Evolutionary conservation across 2,329 filamentous ascomycete species (phyloP), one percentile per base, ranked within the genome.

Genomic region (Orbilia blumenaviensis): DNA sequence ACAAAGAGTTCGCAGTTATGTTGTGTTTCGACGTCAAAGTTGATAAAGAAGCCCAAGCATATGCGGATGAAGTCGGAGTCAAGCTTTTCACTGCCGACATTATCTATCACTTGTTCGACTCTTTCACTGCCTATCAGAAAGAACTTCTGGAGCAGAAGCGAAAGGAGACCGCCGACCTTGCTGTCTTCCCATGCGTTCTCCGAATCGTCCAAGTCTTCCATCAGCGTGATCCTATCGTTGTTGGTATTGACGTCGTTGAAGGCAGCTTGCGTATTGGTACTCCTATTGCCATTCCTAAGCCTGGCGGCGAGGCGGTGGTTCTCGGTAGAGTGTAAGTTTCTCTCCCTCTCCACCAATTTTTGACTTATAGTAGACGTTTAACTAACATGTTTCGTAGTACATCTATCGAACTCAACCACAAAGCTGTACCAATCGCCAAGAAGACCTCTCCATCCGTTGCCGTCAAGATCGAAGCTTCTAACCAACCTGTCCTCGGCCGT

Each of bases 11-110:
- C 42, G 95, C 95, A n/a, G 92, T 98, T 82, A 99, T 99, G 95
- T 89, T 99, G 60, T 98, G 95, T 83, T 99, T 99, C 87, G 96
- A 99, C 83, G 95, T 99, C 84, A 98, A 97, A 86, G 92, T 99
- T 14, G 95, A 99, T 85, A 98, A 97, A 84, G 95, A 99, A 82
- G 95, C 95, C 0, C 89, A 91, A 79, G 87, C 88, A 8, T 96
- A 98, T 81, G 95, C 95, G 9, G 93, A 97, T 16, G 93, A 98
- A 69, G 90, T 96, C 78, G 93, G 93, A 61, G 92, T 99, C 85
- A 98, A 96, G 86, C 92, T 99, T 81, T 99, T 99, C 86, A 96
- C 93, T 2, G 95, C 96, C 1, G 94, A 99, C 83, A 99, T 99
- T 81, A 99, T 99, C 82, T 99, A 99, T 84, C 95, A 99, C 83